Base-by-base conservation (phyloP, 1,284 basidiomycete species). In the Ganoderma multipileum region DNA sequence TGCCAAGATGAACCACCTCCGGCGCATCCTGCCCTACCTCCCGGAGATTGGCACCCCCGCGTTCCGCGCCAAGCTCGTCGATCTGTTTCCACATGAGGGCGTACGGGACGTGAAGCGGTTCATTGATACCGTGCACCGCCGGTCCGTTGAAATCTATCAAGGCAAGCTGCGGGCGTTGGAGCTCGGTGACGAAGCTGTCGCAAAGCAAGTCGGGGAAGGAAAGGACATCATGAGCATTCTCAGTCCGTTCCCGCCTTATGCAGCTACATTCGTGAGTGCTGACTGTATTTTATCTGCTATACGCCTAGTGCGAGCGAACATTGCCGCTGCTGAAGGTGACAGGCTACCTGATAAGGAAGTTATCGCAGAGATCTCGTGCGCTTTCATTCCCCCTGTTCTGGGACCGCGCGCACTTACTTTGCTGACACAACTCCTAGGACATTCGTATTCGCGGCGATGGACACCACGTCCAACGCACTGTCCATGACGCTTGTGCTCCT, bases 161-260 rank as follows among this genome's bases (percentile, higher is more conserved):
- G 70, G 64, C 33, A 79, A 78, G 73, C 72, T 73, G 64, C 57
- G 7, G 2, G 72, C 75, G 20, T 47, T 80, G 2, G 69, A 68
- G 38, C 60, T 63, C 18, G 77, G 77, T n/a, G 78, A 79, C 33
- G 72, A 75, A n/a, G 74, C 71, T 0, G 65, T 77, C 1, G 38
- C 55, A 33, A 58, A 59, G 3, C 70, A 76, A 33, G 52, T 76
- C 14, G 68, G 66, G 5, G 71, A 76, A 28, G 79, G 78, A 9
- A 76, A 76, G 66, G 79, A 80, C 61, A 76, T 80, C 57, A 74
- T 80, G 73, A 79, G 78, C 41, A 71, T 79, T 23, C 67, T 81
- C 6, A 69, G 80, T 80, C 61, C 60, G 77, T 69, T 30, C 30
- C 20, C 23, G 14, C 7, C 52, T 11, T 1, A n/a, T 6, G 3